Percentiles rank a stretch among this genome's conserved stretches.
Conservation (phyloP, 2,329 filamentous ascomycete genomes). For the Xylariaceae sp. region DNA sequence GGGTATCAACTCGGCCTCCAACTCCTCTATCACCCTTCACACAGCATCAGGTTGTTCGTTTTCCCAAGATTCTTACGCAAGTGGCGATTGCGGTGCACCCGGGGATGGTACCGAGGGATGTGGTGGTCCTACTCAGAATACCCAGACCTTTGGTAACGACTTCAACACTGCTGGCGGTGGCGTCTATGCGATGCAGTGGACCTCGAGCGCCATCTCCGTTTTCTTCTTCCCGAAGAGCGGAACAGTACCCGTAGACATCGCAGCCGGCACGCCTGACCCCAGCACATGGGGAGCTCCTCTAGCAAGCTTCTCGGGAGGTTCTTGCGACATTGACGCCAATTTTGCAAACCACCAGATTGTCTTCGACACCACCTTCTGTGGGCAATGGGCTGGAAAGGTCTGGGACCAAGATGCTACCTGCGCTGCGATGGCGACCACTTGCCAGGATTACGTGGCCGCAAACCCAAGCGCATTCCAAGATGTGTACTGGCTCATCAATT, state of each 20-base stretch:
- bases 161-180: slow-evolving; percentile 72
- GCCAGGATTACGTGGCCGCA: slow-evolving; percentile 67
- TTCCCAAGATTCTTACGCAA: slow-evolving; percentile 42
- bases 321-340: slow-evolving; percentile 68
- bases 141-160: slow-evolving; percentile 59
- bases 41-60: slow-evolving; percentile 59
- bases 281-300: slow-evolving; percentile 65
- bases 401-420: slow-evolving; percentile 62
- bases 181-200: slow-evolving; percentile 77
- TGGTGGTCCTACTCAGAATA: slow-evolving; percentile 48
- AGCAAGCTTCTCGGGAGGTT: slow-evolving; percentile 63
- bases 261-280: slow-evolving; percentile 60
- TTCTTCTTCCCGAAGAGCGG: slow-evolving; percentile 74
- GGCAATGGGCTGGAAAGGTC: slow-evolving; percentile 75
- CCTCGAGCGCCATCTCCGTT: slow-evolving; percentile 65
- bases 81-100: slow-evolving; percentile 55
- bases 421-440: slow-evolving; percentile 58
- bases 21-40: slow-evolving; percentile 66
- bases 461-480: slow-evolving; percentile 70
- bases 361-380: slow-evolving; percentile 83
- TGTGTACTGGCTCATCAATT: slow-evolving; percentile 76
- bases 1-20: slow-evolving; percentile 63
- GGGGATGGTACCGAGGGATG: slow-evolving; percentile 58
- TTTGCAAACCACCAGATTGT: slow-evolving; percentile 75
- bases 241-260: slow-evolving; percentile 63